A percentile compares a stretch with the other conserved stretches of the same genome.
phyloP scores from a whole-genome alignment of 2,329 filamentous ascomycete species.

The Cladophialophora chaetospira region DNA sequence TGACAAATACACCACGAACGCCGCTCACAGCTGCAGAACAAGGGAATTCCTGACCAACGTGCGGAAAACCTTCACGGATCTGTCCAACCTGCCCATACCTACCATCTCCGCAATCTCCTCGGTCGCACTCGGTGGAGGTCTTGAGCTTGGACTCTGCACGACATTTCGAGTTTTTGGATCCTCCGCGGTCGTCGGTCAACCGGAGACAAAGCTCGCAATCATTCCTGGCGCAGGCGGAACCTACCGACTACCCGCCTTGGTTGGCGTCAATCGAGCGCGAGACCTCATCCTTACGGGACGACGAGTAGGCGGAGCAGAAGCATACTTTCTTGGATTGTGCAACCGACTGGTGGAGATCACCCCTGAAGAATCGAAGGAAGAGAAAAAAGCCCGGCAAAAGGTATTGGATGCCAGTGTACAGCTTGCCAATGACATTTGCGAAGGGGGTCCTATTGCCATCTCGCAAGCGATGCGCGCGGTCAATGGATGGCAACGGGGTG shows the following conservation, averaged over 20 bases:
- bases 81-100: slow-evolving; percentile 78
- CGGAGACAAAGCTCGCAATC: slow-evolving; percentile 90
- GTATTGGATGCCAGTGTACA: slow-evolving; percentile 75
- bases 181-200: slow-evolving; percentile 75
- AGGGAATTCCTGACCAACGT: slow-evolving; percentile 75
- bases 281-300: slow-evolving; percentile 90
- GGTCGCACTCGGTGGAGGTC: slow-evolving; percentile 84
- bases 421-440: slow-evolving; percentile 81
- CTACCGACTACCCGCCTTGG: slow-evolving; percentile 77
- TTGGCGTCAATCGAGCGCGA: slow-evolving; percentile 78
- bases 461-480: slow-evolving; percentile 79
- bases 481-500: slow-evolving; percentile 62
- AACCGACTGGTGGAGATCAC: slow-evolving; percentile 84
- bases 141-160: slow-evolving; percentile 88
- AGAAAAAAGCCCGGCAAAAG: slow-evolving; percentile 63
- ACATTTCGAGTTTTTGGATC: slow-evolving; percentile 85
- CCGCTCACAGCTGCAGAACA: slow-evolving; percentile 58
- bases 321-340: slow-evolving; percentile 87
- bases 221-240: slow-evolving; percentile 94
- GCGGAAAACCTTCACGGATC: slow-evolving; percentile 70
- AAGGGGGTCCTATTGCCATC: slow-evolving; percentile 83
- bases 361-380: slow-evolving; percentile 54
- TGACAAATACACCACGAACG: background rate
- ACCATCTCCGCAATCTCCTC: slow-evolving; percentile 88
- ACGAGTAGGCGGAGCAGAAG: slow-evolving; percentile 78